Evolutionary conservation across 768 basidiomycete species (phyloP), one percentile per base, ranked within the genome.

Genomic region (Naganishia vaughanmartiniae): DNA sequence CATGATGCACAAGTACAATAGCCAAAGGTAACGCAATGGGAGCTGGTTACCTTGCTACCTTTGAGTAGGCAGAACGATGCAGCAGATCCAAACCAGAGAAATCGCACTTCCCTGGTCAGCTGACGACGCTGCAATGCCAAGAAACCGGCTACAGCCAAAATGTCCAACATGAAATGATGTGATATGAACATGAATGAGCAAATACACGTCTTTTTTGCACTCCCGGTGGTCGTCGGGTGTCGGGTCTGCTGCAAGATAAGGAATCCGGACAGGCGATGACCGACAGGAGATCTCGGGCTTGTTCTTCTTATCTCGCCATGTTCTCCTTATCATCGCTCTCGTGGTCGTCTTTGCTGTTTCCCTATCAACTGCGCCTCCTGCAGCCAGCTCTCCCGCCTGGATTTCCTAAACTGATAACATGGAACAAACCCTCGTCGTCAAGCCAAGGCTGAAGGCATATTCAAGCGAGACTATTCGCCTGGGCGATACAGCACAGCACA

Each of bases 371-470:
- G n/a, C n/a, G n/a, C n/a, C n/a, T n/a, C n/a, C n/a, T 42, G 42
- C 42, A 42, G 42, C 42, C 17, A 2, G 42, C 42, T 42, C 42
- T 15, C 17, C 12, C 12, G 34, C 6, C 34, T 36, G 34, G 34
- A 36, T 36, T 36, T 42, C 15, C 42, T 42, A 15, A 11, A 9
- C n/a, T 24, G 57, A 58, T 58, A 58, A 58, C 57, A 58, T 58
- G 57, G 57, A 58, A 58, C 57, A 58, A 56, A 2, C 33, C n/a
- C n/a, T n/a, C n/a, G n/a, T 19, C 28, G 24, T 45, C 21, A 34
- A 63, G 60, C 60, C 60, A 63, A 63, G 60, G 42, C 60, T n/a
- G n/a, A n/a, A n/a, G n/a, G n/a, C n/a, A n/a, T n/a, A 63, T 30
- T 45, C 42, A 42, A 42, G 42, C 42, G 42, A 42, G 42, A 42